phyloP scores from a whole-genome alignment of 2,329 filamentous ascomycete genomes.

The Diaporthe capsici region DNA sequence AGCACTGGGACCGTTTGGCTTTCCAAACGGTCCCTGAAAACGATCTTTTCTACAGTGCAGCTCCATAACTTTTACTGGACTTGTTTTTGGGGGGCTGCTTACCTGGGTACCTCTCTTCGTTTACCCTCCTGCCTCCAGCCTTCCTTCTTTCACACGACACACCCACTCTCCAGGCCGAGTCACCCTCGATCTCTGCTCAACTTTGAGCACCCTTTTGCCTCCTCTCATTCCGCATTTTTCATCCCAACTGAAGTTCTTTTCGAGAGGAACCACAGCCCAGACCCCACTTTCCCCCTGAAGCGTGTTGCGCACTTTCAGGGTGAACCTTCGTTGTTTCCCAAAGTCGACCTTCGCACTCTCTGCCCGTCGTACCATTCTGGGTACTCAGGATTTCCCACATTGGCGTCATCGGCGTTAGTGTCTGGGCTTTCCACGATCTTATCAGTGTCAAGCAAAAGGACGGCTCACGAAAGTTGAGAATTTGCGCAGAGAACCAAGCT shows the following conservation, averaged over 20 bases:
- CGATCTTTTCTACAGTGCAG: neutral
- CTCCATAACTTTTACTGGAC: neutral
- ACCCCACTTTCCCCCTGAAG: neutral
- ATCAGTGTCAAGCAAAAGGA: neutral
- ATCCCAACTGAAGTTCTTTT: neutral
- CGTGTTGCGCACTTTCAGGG: neutral
- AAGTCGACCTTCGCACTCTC: neutral
- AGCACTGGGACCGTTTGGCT: neutral
- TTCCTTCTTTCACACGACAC: neutral
- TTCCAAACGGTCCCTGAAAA: neutral
- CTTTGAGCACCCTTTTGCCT: neutral
- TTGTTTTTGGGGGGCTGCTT: neutral
- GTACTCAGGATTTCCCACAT: neutral
- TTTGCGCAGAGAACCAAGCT: neutral
- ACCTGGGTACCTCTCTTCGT: neutral
- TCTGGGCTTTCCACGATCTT: neutral
- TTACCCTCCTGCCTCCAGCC: neutral
- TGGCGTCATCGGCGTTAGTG: rapidly evolving
- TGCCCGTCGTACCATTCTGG: neutral
- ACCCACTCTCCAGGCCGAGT: neutral
- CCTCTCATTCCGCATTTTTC: neutral
- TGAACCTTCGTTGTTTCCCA: neutral
- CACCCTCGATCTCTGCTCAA: neutral
- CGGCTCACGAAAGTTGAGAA: neutral
- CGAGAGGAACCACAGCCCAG: neutral